A percentile compares a stretch with the other conserved stretches of the same genome.
Conservation (phyloP, 129 eudicot species). For the Tanacetum coccineum region DNA sequence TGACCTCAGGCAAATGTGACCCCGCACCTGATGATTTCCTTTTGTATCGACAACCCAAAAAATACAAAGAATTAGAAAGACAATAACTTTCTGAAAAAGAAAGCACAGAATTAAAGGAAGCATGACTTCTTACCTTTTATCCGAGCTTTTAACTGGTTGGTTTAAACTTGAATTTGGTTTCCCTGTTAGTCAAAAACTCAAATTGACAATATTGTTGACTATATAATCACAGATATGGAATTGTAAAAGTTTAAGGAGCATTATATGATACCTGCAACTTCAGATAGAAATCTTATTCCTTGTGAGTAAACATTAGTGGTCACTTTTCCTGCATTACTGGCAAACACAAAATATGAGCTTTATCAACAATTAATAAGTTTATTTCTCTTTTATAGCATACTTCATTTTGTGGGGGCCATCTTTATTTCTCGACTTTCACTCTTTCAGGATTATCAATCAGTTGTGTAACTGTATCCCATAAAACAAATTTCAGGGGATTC, state of each 20-base stretch:
- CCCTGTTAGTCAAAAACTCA: conserved; percentile 36
- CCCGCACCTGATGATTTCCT: conserved; percentile 12
- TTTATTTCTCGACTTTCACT: not conserved
- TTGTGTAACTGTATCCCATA: not conserved
- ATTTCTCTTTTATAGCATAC: not conserved
- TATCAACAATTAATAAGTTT: too few relatives aligned
- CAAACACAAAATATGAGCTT: conserved; percentile 6
- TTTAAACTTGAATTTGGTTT: conserved; percentile 36
- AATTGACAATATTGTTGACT: not conserved
- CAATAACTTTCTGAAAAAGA: not conserved
- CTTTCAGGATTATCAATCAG: not conserved
- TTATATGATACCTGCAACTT: conserved; percentile 63
- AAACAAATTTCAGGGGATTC: not conserved
- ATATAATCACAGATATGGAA: not conserved
- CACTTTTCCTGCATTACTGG: conserved; percentile 80
- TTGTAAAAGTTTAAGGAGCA: not conserved
- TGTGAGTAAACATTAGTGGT: conserved; percentile 78
- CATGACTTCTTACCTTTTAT: conserved; percentile 41
- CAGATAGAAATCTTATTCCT: conserved; percentile 76
- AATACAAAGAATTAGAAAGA: not conserved
- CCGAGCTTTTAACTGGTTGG: conserved; percentile 36
- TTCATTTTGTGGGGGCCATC: too few relatives aligned
- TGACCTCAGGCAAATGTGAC: conserved; percentile 33
- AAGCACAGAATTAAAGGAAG: conserved; percentile 3
- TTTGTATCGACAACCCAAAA: conserved; percentile 2